Conservation (phyloP, 1,284 basidiomycete genomes). For the Ceratobasidium sp. region DNA sequence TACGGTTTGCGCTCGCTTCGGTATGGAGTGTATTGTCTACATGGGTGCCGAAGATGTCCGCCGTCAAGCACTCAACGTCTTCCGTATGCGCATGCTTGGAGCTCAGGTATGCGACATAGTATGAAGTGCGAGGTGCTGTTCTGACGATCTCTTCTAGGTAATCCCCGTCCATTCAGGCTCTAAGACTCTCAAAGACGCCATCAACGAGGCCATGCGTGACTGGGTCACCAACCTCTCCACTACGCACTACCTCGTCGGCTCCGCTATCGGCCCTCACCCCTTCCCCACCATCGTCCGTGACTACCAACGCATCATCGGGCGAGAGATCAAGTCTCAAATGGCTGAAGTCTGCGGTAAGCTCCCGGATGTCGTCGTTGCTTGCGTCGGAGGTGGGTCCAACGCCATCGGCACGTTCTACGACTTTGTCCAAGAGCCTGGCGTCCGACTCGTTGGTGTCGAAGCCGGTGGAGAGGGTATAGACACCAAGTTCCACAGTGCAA, state of each 20-base stretch:
- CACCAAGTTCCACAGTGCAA: slow-evolving; percentile 90
- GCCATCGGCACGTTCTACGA: slow-evolving; percentile 98
- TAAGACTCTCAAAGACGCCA: slow-evolving; percentile 96
- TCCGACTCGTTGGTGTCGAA: slow-evolving; percentile 91
- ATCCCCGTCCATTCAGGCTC: slow-evolving; percentile 95
- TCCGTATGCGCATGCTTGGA: slow-evolving; percentile 97
- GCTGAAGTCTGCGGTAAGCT: slow-evolving; percentile 80
- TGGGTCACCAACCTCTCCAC: slow-evolving; percentile 96
- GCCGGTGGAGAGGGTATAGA: slow-evolving; percentile 95
- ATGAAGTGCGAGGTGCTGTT: slow-evolving; percentile 6
- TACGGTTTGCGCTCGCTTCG: slow-evolving; percentile 97
- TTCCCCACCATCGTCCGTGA: slow-evolving; percentile 99
- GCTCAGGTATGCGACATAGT: slow-evolving; percentile 68
- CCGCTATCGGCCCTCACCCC: slow-evolving; percentile 97
- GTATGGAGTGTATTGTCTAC: slow-evolving; percentile 94
- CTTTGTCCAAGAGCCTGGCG: slow-evolving; percentile 86
- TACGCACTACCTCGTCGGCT: slow-evolving; percentile 98
- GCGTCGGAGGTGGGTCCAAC: slow-evolving; percentile 97
- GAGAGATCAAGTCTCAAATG: slow-evolving; percentile 94
- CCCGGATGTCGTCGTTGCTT: slow-evolving; percentile 94
- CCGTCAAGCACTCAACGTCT: slow-evolving; percentile 95
- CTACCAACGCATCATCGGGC: slow-evolving; percentile 95
- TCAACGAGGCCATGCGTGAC: slow-evolving; percentile 96
- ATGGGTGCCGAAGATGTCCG: slow-evolving; percentile 99
- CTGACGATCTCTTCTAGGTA: slow-evolving; percentile 63